Conservation (phyloP, 2,329 filamentous ascomycete species). For the Ophiocordyceps camponoti-floridani region DNA sequence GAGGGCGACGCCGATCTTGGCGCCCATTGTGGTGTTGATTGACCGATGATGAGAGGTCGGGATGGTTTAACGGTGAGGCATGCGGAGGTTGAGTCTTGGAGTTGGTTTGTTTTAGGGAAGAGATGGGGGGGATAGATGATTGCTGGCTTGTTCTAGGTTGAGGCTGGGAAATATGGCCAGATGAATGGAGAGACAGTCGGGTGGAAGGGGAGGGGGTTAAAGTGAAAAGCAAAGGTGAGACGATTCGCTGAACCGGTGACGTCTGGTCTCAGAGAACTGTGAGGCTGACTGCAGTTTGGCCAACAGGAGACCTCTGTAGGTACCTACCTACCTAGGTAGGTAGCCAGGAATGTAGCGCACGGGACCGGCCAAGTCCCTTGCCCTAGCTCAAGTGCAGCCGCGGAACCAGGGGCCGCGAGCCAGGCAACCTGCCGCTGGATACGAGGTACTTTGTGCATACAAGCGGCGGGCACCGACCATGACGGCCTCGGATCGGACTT, state of each 20-base stretch:
- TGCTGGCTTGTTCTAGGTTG: too few species aligned
- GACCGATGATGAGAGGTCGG: neutral
- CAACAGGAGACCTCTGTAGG: too few species aligned
- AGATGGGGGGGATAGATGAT: neutral
- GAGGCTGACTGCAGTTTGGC: neutral
- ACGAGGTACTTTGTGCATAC: neutral
- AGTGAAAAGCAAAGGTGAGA: too few species aligned
- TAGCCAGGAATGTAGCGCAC: neutral
- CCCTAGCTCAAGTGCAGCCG: neutral
- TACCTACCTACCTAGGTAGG: too few species aligned
- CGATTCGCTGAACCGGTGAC: too few species aligned
- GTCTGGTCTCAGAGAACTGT: too few species aligned
- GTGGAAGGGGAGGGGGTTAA: too few species aligned
- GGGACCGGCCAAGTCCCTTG: neutral
- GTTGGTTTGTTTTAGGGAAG: neutral
- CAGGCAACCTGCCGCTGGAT: neutral
- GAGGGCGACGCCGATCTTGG: slow-evolving; percentile 31
- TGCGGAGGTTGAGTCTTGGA: neutral
- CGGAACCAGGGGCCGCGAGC: neutral
- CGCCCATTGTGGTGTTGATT: slow-evolving; percentile 9
- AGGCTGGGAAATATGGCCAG: neutral
- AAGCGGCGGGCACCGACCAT: neutral
- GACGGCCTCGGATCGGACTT: neutral
- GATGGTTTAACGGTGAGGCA: neutral
- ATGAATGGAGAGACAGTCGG: neutral